These are phyloP conservation scores for Avicennia marina DNA, from an alignment of 257 asterid species.

Conservation along the genomic window DNA sequence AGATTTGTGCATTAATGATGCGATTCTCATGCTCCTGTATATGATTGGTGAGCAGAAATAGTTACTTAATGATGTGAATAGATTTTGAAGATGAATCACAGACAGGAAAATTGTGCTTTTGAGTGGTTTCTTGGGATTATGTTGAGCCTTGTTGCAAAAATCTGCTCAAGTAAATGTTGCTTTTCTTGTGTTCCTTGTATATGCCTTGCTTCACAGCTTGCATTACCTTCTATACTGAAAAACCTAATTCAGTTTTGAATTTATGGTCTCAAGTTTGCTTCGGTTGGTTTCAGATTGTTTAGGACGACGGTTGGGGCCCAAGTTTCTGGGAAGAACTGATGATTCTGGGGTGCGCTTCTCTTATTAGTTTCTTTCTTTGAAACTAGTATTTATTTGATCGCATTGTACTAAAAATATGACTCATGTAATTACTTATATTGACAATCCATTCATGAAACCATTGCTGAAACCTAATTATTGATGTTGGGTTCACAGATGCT, in stretches of 20 bases:
- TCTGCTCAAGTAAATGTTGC: background rate
- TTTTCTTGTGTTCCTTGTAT: conserved; percentile 1
- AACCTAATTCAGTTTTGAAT: background rate
- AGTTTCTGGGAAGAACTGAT: conserved; percentile 77
- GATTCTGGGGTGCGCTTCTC: conserved; percentile 67
- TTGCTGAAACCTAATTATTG: conserved; percentile 18
- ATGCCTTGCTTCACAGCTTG: background rate
- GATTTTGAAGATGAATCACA: conserved; percentile 1
- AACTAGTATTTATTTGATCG: conserved; percentile 10
- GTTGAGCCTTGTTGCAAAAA: background rate
- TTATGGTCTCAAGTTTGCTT: conserved; percentile 15
- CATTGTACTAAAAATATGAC: too few species aligned
- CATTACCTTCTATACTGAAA: background rate
- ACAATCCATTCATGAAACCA: background rate
- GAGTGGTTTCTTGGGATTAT: background rate
- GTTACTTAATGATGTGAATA: conserved; percentile 5
- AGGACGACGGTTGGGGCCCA: conserved; percentile 93
- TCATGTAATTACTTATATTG: conserved; percentile 1
- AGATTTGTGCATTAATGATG: conserved; percentile 4
- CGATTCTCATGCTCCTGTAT: conserved; percentile 7
- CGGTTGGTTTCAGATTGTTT: conserved; percentile 68
- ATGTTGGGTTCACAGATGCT: conserved; percentile 54
- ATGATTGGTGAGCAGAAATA: background rate
- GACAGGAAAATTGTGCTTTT: background rate
- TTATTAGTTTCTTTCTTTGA: background rate